Evolutionary conservation across 306 rosid genomes (phyloP).

Genomic region (Prunus mira): DNA sequence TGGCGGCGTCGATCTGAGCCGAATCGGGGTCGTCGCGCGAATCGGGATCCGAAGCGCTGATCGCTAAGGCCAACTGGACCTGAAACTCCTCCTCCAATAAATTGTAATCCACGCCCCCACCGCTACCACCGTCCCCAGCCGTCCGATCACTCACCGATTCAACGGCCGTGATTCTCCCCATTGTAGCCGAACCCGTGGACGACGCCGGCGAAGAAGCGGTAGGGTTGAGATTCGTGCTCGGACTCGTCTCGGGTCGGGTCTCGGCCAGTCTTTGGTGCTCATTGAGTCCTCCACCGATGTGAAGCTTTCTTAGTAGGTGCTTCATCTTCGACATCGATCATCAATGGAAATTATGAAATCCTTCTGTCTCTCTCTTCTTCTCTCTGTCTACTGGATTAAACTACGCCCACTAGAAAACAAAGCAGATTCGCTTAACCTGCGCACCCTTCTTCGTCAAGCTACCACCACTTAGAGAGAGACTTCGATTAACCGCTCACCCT

Average conservation of each 20-base stretch:
- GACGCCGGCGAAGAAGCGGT: slow-evolving; percentile 32
- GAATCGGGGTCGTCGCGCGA: slow-evolving; percentile 66
- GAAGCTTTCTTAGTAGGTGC: slow-evolving; percentile 92
- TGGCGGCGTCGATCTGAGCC: slow-evolving; percentile 98
- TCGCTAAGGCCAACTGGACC: slow-evolving; percentile 95
- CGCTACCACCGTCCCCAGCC: slow-evolving; percentile 23
- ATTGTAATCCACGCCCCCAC: slow-evolving; percentile 51
- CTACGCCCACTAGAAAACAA: slow-evolving; percentile 33
- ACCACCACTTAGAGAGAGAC: slow-evolving; percentile 31
- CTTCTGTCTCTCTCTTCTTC: neutral
- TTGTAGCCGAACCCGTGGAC: slow-evolving; percentile 35
- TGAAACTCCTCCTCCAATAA: slow-evolving; percentile 94
- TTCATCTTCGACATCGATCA: slow-evolving; percentile 95
- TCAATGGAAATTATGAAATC: slow-evolving; percentile 29
- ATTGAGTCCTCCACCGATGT: slow-evolving; percentile 84
- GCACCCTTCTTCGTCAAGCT: slow-evolving; percentile 59
- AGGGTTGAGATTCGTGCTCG: slow-evolving; percentile 25
- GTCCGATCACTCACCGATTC: slow-evolving; percentile 50
- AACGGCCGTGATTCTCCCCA: slow-evolving; percentile 36
- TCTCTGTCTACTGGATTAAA: slow-evolving; percentile 32
- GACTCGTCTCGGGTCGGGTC: slow-evolving; percentile 29
- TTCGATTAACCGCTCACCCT: slow-evolving; percentile 49
- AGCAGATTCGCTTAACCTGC: slow-evolving; percentile 58
- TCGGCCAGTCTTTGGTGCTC: slow-evolving; percentile 54
- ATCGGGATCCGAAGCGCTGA: slow-evolving; percentile 92